Evolutionary conservation across 2,329 filamentous ascomycete genomes (phyloP).

Genomic region (Hypoxylon sp.): DNA sequence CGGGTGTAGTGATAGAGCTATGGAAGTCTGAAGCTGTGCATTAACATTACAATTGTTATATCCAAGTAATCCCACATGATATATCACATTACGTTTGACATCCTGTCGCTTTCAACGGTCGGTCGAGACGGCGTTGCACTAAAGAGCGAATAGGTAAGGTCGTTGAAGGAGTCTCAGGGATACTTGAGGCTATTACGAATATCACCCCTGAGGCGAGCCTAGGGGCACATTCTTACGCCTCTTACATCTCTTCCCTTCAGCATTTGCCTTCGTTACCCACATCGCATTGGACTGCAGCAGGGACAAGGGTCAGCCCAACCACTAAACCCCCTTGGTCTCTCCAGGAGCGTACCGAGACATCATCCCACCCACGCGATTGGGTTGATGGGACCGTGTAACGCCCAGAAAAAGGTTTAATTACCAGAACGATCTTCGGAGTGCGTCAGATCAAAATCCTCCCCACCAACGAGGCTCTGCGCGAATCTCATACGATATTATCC

Average conservation of each 20-base stretch:
- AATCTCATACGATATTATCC: slow-evolving; percentile 12
- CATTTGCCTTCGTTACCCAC: slow-evolving; percentile 26
- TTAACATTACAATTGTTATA: slow-evolving; percentile 7
- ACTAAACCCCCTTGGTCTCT: slow-evolving; percentile 18
- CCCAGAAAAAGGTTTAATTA: slow-evolving; percentile 37
- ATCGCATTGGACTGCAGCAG: slow-evolving; percentile 35
- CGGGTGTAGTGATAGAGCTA: slow-evolving; percentile 8
- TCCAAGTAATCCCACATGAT: slow-evolving; percentile 11
- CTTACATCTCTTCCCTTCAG: slow-evolving; percentile 33
- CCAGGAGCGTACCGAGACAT: slow-evolving; percentile 32
- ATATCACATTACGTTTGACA: slow-evolving; percentile 21
- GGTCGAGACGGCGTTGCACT: slow-evolving; percentile 25
- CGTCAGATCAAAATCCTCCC: slow-evolving; percentile 36
- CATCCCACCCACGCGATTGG: slow-evolving; percentile 34
- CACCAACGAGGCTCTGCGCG: slow-evolving; percentile 34
- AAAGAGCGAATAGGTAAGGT: slow-evolving; percentile 28
- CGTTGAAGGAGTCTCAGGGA: slow-evolving; percentile 23
- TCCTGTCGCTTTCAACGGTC: slow-evolving; percentile 5
- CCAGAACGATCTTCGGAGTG: slow-evolving; percentile 30
- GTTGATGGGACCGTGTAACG: slow-evolving; percentile 35
- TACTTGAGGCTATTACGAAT: slow-evolving; percentile 29
- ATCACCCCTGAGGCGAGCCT: slow-evolving; percentile 9
- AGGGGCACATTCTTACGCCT: slow-evolving; percentile 21
- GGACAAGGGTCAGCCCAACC: slow-evolving; percentile 23
- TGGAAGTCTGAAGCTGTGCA: slow-evolving; percentile 14